A percentile compares a stretch with the other conserved stretches of the same genome.
Conservation (phyloP, 2,329 filamentous ascomycete species). For the Teratosphaeriaceae sp. region DNA sequence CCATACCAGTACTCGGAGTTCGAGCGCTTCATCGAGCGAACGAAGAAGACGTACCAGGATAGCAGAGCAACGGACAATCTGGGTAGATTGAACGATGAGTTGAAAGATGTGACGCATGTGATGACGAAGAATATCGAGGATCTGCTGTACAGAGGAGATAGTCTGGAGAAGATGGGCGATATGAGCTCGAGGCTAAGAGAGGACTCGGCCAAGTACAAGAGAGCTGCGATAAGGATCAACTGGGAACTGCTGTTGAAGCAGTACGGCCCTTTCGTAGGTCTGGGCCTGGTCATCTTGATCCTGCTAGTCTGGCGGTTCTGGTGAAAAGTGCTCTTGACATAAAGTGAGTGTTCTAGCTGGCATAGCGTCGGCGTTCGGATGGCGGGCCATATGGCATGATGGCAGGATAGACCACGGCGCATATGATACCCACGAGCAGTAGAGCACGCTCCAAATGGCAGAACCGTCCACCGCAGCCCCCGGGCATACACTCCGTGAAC, state of each 20-base stretch:
- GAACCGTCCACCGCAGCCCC: not conserved
- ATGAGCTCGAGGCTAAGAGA: constrained; percentile 73
- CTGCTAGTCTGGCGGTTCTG: constrained; percentile 95
- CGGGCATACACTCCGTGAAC: not conserved
- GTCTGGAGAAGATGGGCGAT: constrained; percentile 93
- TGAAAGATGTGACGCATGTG: constrained; percentile 95
- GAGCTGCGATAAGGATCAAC: constrained; percentile 90
- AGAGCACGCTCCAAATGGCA: constrained; percentile 1
- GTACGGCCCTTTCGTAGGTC: constrained; percentile 81
- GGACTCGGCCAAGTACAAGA: constrained; percentile 89
- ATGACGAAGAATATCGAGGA: constrained; percentile 99
- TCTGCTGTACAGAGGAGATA: constrained; percentile 88
- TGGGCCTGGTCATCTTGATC: constrained; percentile 75
- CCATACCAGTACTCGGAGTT: constrained; percentile 98
- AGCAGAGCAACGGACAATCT: constrained; percentile 85
- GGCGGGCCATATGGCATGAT: not conserved
- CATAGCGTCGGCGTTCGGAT: constrained; percentile 14
- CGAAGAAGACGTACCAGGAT: constrained; percentile 91
- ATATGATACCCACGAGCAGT: constrained; percentile 4
- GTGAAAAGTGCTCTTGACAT: constrained; percentile 45
- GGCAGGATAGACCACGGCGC: not conserved
- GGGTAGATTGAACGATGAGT: constrained; percentile 91
- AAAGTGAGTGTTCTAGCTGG: not conserved
- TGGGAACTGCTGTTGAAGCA: constrained; percentile 96
- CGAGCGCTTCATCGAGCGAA: constrained; percentile 91